phyloP scores from a whole-genome alignment of 331 rosid genomes.

The Phaseolus coccineus region DNA sequence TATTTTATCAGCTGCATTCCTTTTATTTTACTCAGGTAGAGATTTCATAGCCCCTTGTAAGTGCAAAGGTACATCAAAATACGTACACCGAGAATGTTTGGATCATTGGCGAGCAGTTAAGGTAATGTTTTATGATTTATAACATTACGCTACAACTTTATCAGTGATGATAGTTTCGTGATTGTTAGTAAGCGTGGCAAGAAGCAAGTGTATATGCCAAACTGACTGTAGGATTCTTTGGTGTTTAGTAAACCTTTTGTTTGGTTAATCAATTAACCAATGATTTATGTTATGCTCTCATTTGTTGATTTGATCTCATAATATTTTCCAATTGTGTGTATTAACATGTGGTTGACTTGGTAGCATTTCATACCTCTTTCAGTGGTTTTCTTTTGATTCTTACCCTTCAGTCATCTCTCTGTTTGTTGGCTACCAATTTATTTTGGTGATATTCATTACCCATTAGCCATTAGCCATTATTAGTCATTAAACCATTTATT shows the following conservation, averaged over 20 bases:
- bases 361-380: conserved; percentile 11
- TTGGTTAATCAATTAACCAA: conserved; percentile 29
- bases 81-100: conserved; percentile 96
- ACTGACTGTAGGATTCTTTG: conserved; percentile 18
- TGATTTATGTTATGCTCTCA: conserved; percentile 15
- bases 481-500: no score
- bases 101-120: conserved; percentile 98
- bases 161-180: background rate
- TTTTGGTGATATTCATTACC: background rate
- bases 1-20: background rate
- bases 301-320: conserved; percentile 26
- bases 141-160: background rate
- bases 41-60: conserved; percentile 98
- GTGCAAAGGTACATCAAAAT: conserved; percentile 97
- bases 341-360: conserved; percentile 17
- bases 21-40: conserved; percentile 65
- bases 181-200: conserved; percentile 11
- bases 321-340: conserved; percentile 24
- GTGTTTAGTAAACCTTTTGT: conserved; percentile 22
- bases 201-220: conserved; percentile 13
- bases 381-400: conserved; percentile 15
- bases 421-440: conserved; percentile 1
- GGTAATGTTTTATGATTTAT: conserved; percentile 50
- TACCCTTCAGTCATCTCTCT: conserved; percentile 13
- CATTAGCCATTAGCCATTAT: no score